Base-by-base conservation (phyloP, 2,329 filamentous ascomycete species). In the Tolypocladium pustulatum region DNA sequence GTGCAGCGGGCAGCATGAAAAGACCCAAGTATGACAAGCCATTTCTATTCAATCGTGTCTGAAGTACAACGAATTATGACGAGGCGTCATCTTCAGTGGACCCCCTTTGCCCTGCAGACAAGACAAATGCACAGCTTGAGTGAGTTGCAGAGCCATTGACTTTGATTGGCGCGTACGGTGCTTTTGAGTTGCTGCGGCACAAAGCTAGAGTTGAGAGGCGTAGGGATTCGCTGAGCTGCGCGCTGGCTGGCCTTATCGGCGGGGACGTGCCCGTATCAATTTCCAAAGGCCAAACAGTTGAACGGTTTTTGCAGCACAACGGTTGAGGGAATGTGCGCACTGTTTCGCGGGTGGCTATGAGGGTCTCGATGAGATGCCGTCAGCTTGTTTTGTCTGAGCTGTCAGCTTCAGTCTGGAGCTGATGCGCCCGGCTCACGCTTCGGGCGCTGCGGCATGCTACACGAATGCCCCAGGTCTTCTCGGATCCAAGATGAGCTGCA, bases 1-100 rank as follows among this genome's bases (percentile, higher is more conserved):
- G 66, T 73, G 36, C 71, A 73, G 58, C 68, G 65, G 6, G 55
- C 55, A 37, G 20, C 49, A 20, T n/a, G 13, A 34, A 10, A 22
- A 53, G 9, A n/a, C 32, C 3, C 12, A 27, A 27, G 22, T 30
- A 20, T 46, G 4, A 9, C 22, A 9, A 22, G 40, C 41, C n/a
- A 20, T 41, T 8, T 41, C 17, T 4, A n/a, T n/a, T 41, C 20
- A 2, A 8, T n/a, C 8, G 38, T 17, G 2, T 41, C 38, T 7
- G 17, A n/a, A n/a, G n/a, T 13, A 8, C 17, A n/a, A 22, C 49
- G 20, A 53, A 53, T 22, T 20, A 34, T 53, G 30, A 15, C 20
- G 30, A 15, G 15, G 30, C 27, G 5, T 52, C n/a, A n/a, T 20
- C 20, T 34, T 20, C 49, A 52, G 27, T 20, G 27, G 17, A 17